Conservation (phyloP, 129 eudicot species). For the Sambucus nigra region DNA sequence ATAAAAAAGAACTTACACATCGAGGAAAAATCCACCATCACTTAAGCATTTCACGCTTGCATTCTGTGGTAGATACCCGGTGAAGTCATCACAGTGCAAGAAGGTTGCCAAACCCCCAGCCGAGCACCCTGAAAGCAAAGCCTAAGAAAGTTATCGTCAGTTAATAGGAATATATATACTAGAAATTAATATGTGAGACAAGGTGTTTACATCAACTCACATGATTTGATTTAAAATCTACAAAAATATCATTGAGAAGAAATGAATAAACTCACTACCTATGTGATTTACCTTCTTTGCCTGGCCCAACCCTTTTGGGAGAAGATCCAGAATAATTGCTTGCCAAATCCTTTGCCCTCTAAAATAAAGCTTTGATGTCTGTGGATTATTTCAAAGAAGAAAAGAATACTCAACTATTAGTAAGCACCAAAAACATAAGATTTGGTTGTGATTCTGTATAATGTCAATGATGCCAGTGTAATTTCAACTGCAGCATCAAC, state of each 20-base stretch:
- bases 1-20: constrained; percentile 38
- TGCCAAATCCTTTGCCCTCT: constrained; percentile 95
- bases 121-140: constrained; percentile 94
- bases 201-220: neutral
- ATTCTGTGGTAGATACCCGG: constrained; percentile 52
- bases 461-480: neutral
- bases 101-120: constrained; percentile 92
- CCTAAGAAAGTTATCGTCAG: constrained; percentile 42
- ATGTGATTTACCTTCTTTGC: constrained; percentile 60
- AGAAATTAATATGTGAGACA: neutral
- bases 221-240: neutral
- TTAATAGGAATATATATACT: neutral
- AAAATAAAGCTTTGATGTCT: constrained; percentile 79
- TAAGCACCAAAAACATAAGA: constrained; percentile 3
- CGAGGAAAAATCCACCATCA: constrained; percentile 90
- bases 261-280: neutral
- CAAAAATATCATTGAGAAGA: neutral
- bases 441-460: neutral
- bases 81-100: constrained; percentile 77
- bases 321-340: constrained; percentile 76
- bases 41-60: constrained; percentile 83
- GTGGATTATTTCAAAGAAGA: constrained; percentile 28
- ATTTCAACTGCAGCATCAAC: neutral
- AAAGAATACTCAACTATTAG: constrained; percentile 4
- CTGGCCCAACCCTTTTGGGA: constrained; percentile 62